phyloP scores from a whole-genome alignment of 345 rosid genomes.

The Gossypium arboreum region DNA sequence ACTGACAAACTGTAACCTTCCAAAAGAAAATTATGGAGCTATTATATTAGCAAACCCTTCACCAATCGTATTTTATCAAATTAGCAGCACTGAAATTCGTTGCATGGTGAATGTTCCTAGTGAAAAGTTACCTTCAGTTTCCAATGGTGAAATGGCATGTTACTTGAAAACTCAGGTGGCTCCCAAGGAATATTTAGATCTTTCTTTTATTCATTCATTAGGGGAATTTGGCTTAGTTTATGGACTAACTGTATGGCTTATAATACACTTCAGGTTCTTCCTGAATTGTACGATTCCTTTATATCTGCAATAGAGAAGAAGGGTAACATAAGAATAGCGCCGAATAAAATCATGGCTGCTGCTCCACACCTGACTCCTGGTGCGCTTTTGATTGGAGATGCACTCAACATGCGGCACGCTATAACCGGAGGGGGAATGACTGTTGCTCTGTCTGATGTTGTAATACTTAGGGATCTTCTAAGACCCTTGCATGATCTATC shows the following conservation, averaged over 20 bases:
- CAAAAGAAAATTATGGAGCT: conserved; percentile 54
- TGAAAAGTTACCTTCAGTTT: conserved; percentile 54
- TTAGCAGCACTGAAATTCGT: conserved; percentile 54
- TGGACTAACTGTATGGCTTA: background rate
- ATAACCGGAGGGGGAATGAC: conserved; percentile 12
- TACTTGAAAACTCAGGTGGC: conserved; percentile 51
- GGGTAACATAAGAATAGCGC: conserved; percentile 46
- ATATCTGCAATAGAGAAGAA: conserved; percentile 39
- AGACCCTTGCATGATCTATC: background rate
- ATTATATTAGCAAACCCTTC: conserved; percentile 54
- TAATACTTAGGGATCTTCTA: conserved; percentile 5
- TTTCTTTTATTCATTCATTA: background rate
- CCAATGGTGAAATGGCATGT: conserved; percentile 62
- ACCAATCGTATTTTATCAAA: conserved; percentile 48
- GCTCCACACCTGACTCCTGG: conserved; percentile 26
- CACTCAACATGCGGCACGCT: conserved; percentile 9
- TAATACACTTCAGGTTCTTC: conserved; percentile 35
- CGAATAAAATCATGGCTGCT: conserved; percentile 53
- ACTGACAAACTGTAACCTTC: conserved; percentile 60
- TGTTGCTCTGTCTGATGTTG: conserved; percentile 7
- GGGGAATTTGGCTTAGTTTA: background rate
- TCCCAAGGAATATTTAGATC: conserved; percentile 33
- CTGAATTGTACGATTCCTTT: conserved; percentile 36
- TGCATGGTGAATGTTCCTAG: conserved; percentile 68
- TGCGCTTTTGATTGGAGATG: background rate